Percentiles rank a stretch among this genome's conserved stretches.
Evolutionary conservation across 805 yeast genomes (phyloP).

Genomic region (Wickerhamomyces tratensis): DNA sequence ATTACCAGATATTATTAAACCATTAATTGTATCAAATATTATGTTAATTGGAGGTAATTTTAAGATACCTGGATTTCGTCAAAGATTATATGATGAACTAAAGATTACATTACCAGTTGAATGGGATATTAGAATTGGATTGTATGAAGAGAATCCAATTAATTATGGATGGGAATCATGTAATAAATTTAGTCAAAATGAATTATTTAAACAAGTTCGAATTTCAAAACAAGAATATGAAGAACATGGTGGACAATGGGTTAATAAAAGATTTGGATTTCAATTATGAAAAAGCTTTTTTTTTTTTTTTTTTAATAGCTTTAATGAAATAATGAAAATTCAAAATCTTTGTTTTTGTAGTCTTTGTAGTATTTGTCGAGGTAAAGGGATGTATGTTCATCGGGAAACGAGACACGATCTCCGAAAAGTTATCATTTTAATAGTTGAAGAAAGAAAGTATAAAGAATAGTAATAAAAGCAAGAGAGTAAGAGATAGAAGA

Average conservation of each 20-base stretch:
- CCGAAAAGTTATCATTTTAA: no score
- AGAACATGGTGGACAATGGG: constrained; percentile 64
- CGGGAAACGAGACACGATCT: no score
- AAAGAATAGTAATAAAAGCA: no score
- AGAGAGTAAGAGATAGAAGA: no score
- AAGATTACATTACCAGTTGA: constrained; percentile 62
- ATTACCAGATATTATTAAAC: constrained; percentile 65
- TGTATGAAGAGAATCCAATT: constrained; percentile 23
- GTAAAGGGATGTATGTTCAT: no score
- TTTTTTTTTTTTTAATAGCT: no score
- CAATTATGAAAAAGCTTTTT: constrained; percentile 11
- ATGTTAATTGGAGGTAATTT: constrained; percentile 78
- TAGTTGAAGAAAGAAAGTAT: no score
- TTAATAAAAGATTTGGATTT: constrained; percentile 31
- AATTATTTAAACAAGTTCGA: constrained; percentile 35
- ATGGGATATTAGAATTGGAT: constrained; percentile 48
- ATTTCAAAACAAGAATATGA: constrained; percentile 73
- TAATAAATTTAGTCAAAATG: constrained; percentile 20
- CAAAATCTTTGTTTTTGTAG: no score
- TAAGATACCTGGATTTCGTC: constrained; percentile 55
- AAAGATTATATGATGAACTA: constrained; percentile 51
- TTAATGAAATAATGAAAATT: no score
- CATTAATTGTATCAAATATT: constrained; percentile 72
- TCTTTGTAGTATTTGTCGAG: no score
- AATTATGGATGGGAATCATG: constrained; percentile 56